Conservation (phyloP, 1,139 yeast species). For the Tardiomyces digboiensis region DNA sequence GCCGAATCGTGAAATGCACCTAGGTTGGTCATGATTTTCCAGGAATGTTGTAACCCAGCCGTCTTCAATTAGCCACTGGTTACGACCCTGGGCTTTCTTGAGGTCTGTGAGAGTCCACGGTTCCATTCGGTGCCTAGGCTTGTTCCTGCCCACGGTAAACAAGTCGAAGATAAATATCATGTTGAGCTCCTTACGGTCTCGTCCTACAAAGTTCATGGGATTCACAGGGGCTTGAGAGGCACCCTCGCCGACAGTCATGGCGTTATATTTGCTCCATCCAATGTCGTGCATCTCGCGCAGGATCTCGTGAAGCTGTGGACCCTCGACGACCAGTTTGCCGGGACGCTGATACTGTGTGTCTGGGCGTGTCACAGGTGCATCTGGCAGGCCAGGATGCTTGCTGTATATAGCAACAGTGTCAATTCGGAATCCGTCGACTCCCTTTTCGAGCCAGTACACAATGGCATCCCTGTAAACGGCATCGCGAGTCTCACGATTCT, state of each 20-base stretch:
- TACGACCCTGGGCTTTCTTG: neutral
- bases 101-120: neutral
- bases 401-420: conserved; percentile 48
- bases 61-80: neutral
- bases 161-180: conserved; percentile 44
- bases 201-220: conserved; percentile 39
- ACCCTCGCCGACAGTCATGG: conserved; percentile 47
- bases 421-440: conserved; percentile 51
- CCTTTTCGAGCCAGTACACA: conserved; percentile 46
- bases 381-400: conserved; percentile 39
- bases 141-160: conserved; percentile 32
- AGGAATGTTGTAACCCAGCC: conserved; percentile 51
- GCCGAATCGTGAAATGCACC: conserved; percentile 45
- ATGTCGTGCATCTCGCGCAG: conserved; percentile 42
- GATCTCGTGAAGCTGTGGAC: conserved; percentile 49
- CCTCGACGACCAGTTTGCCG: conserved; percentile 30
- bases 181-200: conserved; percentile 39
- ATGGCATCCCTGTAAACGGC: conserved; percentile 44
- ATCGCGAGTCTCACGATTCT: conserved; percentile 39
- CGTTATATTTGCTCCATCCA: conserved; percentile 40
- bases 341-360: conserved; percentile 35
- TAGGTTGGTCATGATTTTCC: conserved; percentile 53
- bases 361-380: conserved; percentile 40
- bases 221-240: neutral
- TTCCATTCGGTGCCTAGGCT: conserved; percentile 3